A percentile compares a stretch with the other conserved stretches of the same genome.
These are phyloP conservation scores for Cyberlindnera galapagoensis DNA, from an alignment of 805 yeast species.

Conservation along the genomic window DNA sequence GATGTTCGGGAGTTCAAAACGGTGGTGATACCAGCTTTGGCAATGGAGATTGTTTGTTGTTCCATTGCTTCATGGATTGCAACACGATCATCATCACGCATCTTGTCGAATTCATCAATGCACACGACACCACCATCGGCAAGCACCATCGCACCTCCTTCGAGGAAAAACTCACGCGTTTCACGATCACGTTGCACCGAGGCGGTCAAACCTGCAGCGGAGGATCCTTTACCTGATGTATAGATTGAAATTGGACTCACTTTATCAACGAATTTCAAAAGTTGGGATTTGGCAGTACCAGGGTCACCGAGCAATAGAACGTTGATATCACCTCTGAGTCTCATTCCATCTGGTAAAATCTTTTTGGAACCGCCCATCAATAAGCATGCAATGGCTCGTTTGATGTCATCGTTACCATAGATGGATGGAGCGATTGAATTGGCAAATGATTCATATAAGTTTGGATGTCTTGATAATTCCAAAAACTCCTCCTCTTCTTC, in stretches of 20 bases:
- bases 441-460: constrained; percentile 80
- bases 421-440: constrained; percentile 94
- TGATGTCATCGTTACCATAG: constrained; percentile 89
- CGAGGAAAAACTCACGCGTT: constrained; percentile 88
- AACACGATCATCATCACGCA: constrained; percentile 98
- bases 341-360: constrained; percentile 89
- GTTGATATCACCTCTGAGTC: constrained; percentile 95
- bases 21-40: constrained; percentile 98
- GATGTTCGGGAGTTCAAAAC: constrained; percentile 93
- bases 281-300: constrained; percentile 97
- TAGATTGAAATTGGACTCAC: constrained; percentile 92
- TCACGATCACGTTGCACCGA: constrained; percentile 88
- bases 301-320: constrained; percentile 95
- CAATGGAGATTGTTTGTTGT: constrained; percentile 97
- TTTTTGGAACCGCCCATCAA: constrained; percentile 94
- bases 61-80: constrained; percentile 99
- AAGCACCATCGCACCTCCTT: constrained; percentile 99
- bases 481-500: constrained; percentile 92
- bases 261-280: constrained; percentile 91
- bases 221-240: constrained; percentile 98
- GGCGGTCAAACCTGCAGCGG: constrained; percentile 99
- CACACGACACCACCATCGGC: constrained; percentile 99
- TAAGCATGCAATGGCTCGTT: constrained; percentile 87
- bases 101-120: constrained; percentile 98
- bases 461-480: constrained; percentile 72